phyloP scores from a whole-genome alignment of 1,284 basidiomycete species.

The Ganoderma sinense region DNA sequence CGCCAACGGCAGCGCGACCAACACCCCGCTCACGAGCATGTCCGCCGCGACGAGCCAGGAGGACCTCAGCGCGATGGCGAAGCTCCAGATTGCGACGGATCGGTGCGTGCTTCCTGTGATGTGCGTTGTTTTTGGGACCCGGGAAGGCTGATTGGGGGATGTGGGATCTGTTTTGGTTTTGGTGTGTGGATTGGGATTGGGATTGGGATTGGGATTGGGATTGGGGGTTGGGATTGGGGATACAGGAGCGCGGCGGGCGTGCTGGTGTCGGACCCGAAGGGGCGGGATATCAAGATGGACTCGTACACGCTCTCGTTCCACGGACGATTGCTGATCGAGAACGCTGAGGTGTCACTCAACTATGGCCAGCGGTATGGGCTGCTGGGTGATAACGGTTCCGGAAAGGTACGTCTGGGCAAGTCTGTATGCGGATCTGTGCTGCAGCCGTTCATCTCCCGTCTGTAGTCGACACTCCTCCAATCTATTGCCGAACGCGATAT shows the following conservation, averaged over 20 bases:
- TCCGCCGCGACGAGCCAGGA: slow-evolving; percentile 81
- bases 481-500: slow-evolving; percentile 93
- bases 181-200: not conserved
- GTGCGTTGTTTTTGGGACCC: not conserved
- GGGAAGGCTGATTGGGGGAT: not conserved
- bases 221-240: not conserved
- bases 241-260: slow-evolving; percentile 89
- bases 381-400: slow-evolving; percentile 96
- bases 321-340: slow-evolving; percentile 92
- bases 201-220: not conserved
- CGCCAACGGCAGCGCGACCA: slow-evolving; percentile 62
- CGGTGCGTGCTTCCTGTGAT: slow-evolving; percentile 55
- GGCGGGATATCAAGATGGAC: slow-evolving; percentile 98
- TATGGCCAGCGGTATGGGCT: slow-evolving; percentile 97
- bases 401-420: slow-evolving; percentile 74
- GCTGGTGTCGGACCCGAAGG: slow-evolving; percentile 90
- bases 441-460: not conserved
- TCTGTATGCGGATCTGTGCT: not conserved
- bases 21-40: slow-evolving; percentile 82
- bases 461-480: slow-evolving; percentile 52
- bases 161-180: no score
- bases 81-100: slow-evolving; percentile 88
- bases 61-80: slow-evolving; percentile 84
- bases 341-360: slow-evolving; percentile 88
- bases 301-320: slow-evolving; percentile 97